A percentile compares a stretch with the other conserved stretches of the same genome.
phyloP scores from a whole-genome alignment of 176 grass and related monocot genomes.

The Tillandsia leiboldiana region DNA sequence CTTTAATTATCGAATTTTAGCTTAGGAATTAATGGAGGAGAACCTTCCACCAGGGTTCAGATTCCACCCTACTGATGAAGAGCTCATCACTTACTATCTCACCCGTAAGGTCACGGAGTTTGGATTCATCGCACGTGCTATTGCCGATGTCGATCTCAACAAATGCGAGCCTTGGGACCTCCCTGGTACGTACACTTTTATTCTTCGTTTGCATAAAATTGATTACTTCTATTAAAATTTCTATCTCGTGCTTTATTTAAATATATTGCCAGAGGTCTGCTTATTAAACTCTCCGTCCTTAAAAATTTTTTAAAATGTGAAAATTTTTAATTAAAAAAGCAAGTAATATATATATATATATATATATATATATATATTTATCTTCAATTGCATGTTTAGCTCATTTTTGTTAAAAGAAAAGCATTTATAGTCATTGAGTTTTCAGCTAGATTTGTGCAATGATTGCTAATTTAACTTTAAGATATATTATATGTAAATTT shows the following conservation, averaged over 20 bases:
- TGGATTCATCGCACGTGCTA: slow-evolving; percentile 23
- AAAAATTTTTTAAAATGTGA: too few species aligned
- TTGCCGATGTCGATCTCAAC: slow-evolving; percentile 40
- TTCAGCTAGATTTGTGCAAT: too few species aligned
- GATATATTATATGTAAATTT: too few species aligned
- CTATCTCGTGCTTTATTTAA: neutral
- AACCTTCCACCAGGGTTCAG: slow-evolving; percentile 39
- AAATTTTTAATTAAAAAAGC: too few species aligned
- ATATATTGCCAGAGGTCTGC: too few species aligned
- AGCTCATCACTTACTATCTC: slow-evolving; percentile 41
- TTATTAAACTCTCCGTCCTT: too few species aligned
- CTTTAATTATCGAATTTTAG: neutral
- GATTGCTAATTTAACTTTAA: too few species aligned
- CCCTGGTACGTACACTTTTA: slow-evolving; percentile 15
- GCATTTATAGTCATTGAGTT: neutral
- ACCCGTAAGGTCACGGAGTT: slow-evolving; percentile 33
- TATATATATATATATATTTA: too few species aligned
- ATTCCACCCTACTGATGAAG: slow-evolving; percentile 45
- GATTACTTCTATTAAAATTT: neutral
- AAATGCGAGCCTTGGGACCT: slow-evolving; percentile 53
- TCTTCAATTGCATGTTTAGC: neutral
- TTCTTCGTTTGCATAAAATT: too few species aligned
- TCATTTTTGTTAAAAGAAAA: neutral
- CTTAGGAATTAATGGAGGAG: slow-evolving; percentile 29
- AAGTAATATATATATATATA: too few species aligned